Evolutionary conservation across 148 eudicot species (phyloP), one percentile per base, ranked within the genome.

Genomic region (Drosera capensis): DNA sequence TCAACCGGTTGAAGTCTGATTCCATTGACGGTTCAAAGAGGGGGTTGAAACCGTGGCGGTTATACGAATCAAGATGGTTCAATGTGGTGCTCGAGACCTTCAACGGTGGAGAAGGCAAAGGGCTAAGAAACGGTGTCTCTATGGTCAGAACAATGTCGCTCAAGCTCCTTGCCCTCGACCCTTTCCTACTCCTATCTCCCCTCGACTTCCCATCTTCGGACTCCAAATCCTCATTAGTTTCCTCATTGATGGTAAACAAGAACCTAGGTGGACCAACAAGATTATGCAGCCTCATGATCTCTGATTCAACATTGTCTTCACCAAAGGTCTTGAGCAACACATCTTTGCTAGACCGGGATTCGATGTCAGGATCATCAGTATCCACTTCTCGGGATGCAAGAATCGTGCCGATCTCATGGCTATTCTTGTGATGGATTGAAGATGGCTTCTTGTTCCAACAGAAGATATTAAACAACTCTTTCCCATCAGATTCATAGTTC

Each of bases 181-280:
- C 77, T 58, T 63, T 78, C 34, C 71, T 70, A 41, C 78, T 78
- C 15, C 66, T 41, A 8, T 59, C 62, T 29, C 62, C 54, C 55
- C 58, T 73, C 28, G 82, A 77, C 70, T 43, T 72, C 53, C 81
- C 87, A 65, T 82, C 87, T 2, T 71, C 85, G 23, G 80, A 69
- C 38, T 87, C 96, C 51, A 87, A 82, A 74, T 87, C 96, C 45
- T 87, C 96, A 45, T 55, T 82, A 1, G 79, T 74, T 45, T 87
- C 96, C 40, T 83, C 96, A 9, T 72, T 79, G 14, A 87, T 87
- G 9, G 96, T 83, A 73, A 82, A 83, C 15, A 87, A 60, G 41
- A 83, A 87, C 52, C 94, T 79, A 5, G 96, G 96, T 5, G 86
- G 93, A 29, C 96, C 93, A 43, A 68, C 57, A 3, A 86, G 68